Conservation (phyloP, 352 stramenopile species). For the Phytopythium montanum region DNA sequence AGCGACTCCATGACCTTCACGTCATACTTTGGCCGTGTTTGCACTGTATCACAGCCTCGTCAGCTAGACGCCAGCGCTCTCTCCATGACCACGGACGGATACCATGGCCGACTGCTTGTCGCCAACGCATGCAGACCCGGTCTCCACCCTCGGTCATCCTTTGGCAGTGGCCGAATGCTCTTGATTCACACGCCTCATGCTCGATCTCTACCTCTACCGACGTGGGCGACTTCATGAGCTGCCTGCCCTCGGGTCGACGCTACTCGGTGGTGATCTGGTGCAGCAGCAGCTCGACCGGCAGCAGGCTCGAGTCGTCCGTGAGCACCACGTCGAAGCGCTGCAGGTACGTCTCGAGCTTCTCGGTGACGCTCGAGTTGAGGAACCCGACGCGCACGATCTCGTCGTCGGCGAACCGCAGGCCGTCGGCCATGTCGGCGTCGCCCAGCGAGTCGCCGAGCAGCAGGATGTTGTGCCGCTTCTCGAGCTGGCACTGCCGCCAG, state of each 20-base stretch:
- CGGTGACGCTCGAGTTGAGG: conserved; percentile 50
- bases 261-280: conserved; percentile 39
- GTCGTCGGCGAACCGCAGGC: conserved; percentile 49
- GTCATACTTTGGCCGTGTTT: background rate
- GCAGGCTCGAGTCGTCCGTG: conserved; percentile 64
- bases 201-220: too few relatives aligned
- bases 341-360: conserved; percentile 60
- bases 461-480: conserved; percentile 72
- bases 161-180: background rate
- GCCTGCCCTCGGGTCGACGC: too few relatives aligned
- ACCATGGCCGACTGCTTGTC: too few relatives aligned
- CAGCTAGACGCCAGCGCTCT: too few relatives aligned
- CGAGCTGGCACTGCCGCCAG: conserved; percentile 62
- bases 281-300: conserved; percentile 51
- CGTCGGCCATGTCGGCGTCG: conserved; percentile 66
- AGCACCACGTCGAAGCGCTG: conserved; percentile 74
- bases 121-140: background rate
- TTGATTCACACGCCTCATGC: background rate
- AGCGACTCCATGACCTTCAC: background rate
- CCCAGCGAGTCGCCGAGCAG: conserved; percentile 69
- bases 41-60: too few relatives aligned
- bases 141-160: background rate
- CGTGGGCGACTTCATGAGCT: too few relatives aligned
- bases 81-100: too few relatives aligned
- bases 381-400: conserved; percentile 73